Evolutionary conservation across 2,329 filamentous ascomycete species (phyloP).

Genomic region (Pezicula neosporulosa): DNA sequence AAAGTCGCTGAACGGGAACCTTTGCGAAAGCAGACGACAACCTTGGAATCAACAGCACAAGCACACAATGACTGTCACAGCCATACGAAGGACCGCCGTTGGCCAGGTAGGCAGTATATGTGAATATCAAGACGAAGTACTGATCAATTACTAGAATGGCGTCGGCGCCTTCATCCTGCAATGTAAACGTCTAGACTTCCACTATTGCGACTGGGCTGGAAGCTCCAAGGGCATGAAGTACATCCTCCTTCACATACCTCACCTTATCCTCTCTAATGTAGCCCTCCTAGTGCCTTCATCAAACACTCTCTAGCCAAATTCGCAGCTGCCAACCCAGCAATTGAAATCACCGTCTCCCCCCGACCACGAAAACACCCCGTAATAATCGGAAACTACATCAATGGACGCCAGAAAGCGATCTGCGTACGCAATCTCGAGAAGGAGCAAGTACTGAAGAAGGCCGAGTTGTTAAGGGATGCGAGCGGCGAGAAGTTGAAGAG

Average conservation of each 20-base stretch:
- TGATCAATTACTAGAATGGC: conserved; percentile 71
- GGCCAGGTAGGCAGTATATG: conserved; percentile 43
- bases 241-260: conserved; percentile 24
- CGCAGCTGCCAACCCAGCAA: conserved; percentile 75
- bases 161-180: conserved; percentile 95
- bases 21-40: not conserved
- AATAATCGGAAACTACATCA: conserved; percentile 88
- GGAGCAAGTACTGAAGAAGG: conserved; percentile 78
- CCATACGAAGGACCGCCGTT: conserved; percentile 47
- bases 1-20: too few species aligned
- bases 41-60: not conserved
- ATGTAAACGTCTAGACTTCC: conserved; percentile 92
- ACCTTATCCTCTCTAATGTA: not conserved
- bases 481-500: conserved; percentile 71
- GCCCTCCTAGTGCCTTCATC: conserved; percentile 67
- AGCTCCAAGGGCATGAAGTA: conserved; percentile 96
- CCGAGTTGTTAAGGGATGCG: conserved; percentile 66
- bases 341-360: conserved; percentile 90
- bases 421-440: conserved; percentile 85
- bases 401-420: conserved; percentile 78
- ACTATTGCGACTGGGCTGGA: conserved; percentile 96
- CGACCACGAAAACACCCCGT: conserved; percentile 88
- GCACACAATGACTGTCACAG: conserved; percentile 48
- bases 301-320: conserved; percentile 73
- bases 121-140: not conserved